These are phyloP conservation scores for Malassezia vespertilionis DNA, from an alignment of 1,284 basidiomycete genomes.

Conservation along the genomic window DNA sequence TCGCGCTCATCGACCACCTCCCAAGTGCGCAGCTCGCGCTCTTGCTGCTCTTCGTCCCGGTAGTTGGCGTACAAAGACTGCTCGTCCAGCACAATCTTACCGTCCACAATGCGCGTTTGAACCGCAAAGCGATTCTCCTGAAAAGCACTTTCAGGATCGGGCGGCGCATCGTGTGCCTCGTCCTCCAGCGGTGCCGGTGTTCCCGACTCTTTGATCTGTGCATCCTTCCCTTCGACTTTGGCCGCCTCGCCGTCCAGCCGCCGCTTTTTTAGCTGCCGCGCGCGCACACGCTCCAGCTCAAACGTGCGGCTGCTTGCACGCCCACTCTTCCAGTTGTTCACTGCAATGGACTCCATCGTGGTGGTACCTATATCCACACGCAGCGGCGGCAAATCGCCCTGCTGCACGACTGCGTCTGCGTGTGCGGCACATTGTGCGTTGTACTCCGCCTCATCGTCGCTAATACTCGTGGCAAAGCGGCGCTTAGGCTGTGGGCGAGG, in stretches of 20 bases:
- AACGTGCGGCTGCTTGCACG: constrained; percentile 38
- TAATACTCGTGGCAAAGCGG: constrained; percentile 6
- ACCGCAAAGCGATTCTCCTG: constrained; percentile 41
- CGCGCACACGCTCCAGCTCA: constrained; percentile 32
- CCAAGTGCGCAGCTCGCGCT: constrained; percentile 56
- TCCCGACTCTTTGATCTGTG: constrained; percentile 11
- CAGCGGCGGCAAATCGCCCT: constrained; percentile 4
- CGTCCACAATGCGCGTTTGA: constrained; percentile 47
- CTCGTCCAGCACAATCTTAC: constrained; percentile 48
- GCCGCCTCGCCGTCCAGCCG: constrained; percentile 20
- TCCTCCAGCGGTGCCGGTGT: not conserved
- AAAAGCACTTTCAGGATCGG: constrained; percentile 27
- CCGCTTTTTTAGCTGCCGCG: constrained; percentile 24
- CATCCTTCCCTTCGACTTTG: constrained; percentile 16
- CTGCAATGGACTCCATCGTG: constrained; percentile 21
- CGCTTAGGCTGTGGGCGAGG: not conserved
- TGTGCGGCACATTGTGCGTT: constrained; percentile 10
- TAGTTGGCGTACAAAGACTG: constrained; percentile 43
- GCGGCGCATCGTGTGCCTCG: constrained; percentile 15
- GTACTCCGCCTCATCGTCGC: constrained; percentile 18
- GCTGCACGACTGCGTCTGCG: not conserved
- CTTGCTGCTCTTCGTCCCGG: constrained; percentile 41
- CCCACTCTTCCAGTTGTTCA: constrained; percentile 25
- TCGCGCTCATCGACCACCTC: constrained; percentile 73
- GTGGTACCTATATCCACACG: constrained; percentile 15